phyloP scores from a whole-genome alignment of 23 red algal genomes.

The Cyanidiococcus yangmingshanensis region DNA sequence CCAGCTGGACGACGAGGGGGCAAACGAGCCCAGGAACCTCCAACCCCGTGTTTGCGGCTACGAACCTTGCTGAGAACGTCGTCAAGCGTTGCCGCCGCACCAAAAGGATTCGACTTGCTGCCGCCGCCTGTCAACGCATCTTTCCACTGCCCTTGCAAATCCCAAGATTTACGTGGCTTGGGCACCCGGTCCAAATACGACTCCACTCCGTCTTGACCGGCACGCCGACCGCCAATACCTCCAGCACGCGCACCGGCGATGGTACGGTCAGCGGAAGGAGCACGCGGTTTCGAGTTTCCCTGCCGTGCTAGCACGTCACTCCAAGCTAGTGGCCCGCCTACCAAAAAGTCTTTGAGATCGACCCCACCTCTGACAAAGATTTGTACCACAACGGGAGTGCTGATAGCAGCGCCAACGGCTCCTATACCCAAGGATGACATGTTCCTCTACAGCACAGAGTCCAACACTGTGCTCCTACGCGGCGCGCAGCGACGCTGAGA shows the following conservation, averaged over 20 bases:
- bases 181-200: background rate
- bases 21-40: constrained; percentile 15
- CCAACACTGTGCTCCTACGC: no score
- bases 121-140: background rate
- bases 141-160: constrained; percentile 19
- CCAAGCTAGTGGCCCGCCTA: background rate
- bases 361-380: background rate
- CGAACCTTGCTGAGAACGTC: constrained; percentile 6
- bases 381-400: background rate
- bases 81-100: background rate
- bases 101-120: background rate
- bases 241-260: background rate
- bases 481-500: no score
- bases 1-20: constrained; percentile 1
- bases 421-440: background rate
- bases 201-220: background rate
- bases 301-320: constrained; percentile 13
- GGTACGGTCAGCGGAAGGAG: background rate
- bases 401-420: background rate
- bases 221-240: background rate
- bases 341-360: background rate
- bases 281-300: constrained; percentile 1
- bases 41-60: background rate
- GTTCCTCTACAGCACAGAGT: no score
- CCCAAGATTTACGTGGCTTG: background rate